Evolutionary conservation across 2,329 filamentous ascomycete species (phyloP).

Genomic region (Botrytis byssoidea): DNA sequence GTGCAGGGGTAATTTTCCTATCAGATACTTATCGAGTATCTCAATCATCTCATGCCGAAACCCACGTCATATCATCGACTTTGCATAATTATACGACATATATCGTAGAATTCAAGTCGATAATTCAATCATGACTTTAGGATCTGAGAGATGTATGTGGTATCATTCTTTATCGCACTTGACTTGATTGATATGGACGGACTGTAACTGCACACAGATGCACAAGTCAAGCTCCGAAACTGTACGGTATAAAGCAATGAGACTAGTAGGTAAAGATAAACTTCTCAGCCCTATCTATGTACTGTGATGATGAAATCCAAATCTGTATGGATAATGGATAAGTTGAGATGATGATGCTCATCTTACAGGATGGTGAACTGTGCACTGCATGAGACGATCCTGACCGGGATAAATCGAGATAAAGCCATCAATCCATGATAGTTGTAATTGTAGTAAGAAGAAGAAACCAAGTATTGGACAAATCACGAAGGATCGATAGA

Average conservation of each 20-base stretch:
- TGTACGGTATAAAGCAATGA: background rate
- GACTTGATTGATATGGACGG: conserved; percentile 3
- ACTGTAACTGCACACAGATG: background rate
- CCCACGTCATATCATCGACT: conserved; percentile 4
- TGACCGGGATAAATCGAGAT: background rate
- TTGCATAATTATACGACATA: background rate
- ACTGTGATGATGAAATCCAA: background rate
- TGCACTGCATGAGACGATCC: conserved; percentile 12
- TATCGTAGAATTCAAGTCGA: background rate
- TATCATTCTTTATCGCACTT: conserved; percentile 3
- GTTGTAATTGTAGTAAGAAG: background rate
- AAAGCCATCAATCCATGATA: background rate
- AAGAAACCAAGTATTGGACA: background rate
- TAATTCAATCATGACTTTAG: background rate
- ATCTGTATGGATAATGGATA: conserved; percentile 1
- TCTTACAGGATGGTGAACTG: conserved; percentile 15
- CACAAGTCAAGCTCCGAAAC: background rate
- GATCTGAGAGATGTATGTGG: background rate
- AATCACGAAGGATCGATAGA: background rate
- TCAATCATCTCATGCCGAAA: background rate
- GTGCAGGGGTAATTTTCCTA: conserved; percentile 12
- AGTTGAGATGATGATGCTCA: conserved; percentile 10
- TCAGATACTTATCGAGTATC: conserved; percentile 16
- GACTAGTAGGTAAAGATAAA: conserved; percentile 6
- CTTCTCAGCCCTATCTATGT: conserved; percentile 19